Base-by-base conservation (phyloP, 2,329 filamentous ascomycete genomes). In the Paecilomyces fulvus region DNA sequence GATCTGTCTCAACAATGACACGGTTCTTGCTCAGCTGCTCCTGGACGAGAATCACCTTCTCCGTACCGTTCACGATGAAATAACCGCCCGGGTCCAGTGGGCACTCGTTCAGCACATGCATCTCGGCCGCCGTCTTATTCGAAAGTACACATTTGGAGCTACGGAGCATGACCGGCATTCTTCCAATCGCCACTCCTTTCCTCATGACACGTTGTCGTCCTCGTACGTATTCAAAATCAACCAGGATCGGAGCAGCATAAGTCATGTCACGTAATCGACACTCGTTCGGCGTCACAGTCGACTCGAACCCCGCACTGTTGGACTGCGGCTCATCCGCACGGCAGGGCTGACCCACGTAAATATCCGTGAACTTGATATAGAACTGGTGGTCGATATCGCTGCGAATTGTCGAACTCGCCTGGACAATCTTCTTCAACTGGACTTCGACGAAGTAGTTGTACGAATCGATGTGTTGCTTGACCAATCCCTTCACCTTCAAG, bases 1-100 rank as follows among this genome's bases (percentile, higher is more conserved):
- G 82, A 65, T 92, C 89, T 55, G 90, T 87, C 74, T 99, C 95
- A 14, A 99, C 92, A 70, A 99, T 96, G 67, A 99, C 89, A 77
- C 94, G 86, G 74, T 99, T 99, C 82, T 99, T 99, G 81, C 94
- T 99, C 69, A 99, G 79, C 75, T 99, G 94, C 70, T 99, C 95
- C 73, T 99, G 94, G 12, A 99, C 95, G 49, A 99, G 78, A 68
- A 99, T 99, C 64, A 99, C 94, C 78, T 99, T 99, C 73, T 99
- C 94, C 20, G 95, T 96, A 51, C 94, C 94, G 65, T 92, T 90
- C 63, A 97, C 91, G 67, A 99, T 94, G 67, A 99, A 99, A 73
- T 99, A 99, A 54, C 94, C 94, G 60, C 94, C 94, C 0, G 95
- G 94, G 68, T 99, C 94, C 46, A 99, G 79, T 12, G 94, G 90